phyloP scores from a whole-genome alignment of 2,329 filamentous ascomycete species.

The Metarhizium anisopliae region DNA sequence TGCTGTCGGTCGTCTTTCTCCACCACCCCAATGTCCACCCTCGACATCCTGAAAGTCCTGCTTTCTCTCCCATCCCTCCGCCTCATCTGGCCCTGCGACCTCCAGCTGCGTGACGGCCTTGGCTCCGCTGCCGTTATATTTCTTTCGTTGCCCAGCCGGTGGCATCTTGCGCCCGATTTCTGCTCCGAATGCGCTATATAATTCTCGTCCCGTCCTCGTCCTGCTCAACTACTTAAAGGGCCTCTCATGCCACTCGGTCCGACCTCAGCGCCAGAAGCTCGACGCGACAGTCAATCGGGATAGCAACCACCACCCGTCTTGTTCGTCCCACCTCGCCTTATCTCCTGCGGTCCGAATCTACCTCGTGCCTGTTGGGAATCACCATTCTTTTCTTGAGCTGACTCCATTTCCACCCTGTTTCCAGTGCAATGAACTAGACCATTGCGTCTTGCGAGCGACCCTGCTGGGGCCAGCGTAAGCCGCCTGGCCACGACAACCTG shows the following conservation, averaged over 20 bases:
- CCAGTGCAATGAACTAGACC: constrained; percentile 1
- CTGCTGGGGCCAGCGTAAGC: background rate
- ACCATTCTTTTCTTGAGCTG: background rate
- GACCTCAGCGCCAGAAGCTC: background rate
- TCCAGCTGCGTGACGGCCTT: background rate
- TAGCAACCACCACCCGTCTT: background rate
- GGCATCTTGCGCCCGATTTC: background rate
- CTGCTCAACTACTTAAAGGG: background rate
- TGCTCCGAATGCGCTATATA: background rate
- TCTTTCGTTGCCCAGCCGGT: background rate
- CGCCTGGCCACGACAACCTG: background rate
- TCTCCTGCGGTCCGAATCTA: background rate
- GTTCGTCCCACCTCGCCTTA: background rate
- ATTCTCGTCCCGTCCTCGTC: too few relatives aligned
- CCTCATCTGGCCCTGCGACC: background rate
- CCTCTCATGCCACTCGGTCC: background rate
- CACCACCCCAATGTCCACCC: background rate
- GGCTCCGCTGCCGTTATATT: background rate
- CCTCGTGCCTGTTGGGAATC: background rate
- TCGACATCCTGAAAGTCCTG: background rate
- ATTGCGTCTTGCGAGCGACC: background rate
- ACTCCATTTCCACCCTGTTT: background rate
- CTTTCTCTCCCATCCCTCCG: background rate
- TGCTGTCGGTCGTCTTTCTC: background rate
- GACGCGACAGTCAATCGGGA: background rate